Evolutionary conservation across 345 rosid species (phyloP), one percentile per base, ranked within the genome.

Genomic region (Rhodomyrtus tomentosa): DNA sequence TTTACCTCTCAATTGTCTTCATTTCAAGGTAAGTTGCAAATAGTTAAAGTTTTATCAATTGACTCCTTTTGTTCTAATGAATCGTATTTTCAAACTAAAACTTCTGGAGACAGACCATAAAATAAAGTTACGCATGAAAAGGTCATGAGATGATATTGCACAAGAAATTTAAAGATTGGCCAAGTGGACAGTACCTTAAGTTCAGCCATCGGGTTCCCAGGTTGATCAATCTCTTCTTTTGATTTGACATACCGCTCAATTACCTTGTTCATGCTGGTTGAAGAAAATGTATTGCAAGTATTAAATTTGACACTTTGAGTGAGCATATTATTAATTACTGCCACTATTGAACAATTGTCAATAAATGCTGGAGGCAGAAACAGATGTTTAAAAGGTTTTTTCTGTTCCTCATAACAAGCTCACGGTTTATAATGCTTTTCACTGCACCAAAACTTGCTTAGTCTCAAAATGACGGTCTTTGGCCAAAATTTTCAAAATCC

Each of bases 171-270:
- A 32, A 68, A 68, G 74, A 68, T 36, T 36, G 79, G 25, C 45
- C 4, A 36, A 68, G 45, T 36, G 62, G 79, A 38, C n/a, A 3
- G 32, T 81, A 86, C 85, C 88, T 86, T 81, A 5, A 86, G 83
- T 83, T 83, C 88, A 55, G 81, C 83, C 42, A 84, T 83, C 13
- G 85, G 81, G 83, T 81, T 85, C 49, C 68, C 83, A 48, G 50
- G 24, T 32, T 85, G 89, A 50, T 55, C 55, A 27, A 56, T 80
- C 72, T 85, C 87, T 76, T 83, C 89, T 72, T 85, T 87, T 18
- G 82, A 73, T 81, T 87, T 87, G 84, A 55, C 81, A 42, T 85
- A 87, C 32, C 87, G 36, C 36, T 85, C 89, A 50, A 87, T 87
- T 52, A 85, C 40, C 36, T 85, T 51, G 80, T 73, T 85, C 89